phyloP scores from a whole-genome alignment of 768 basidiomycete genomes.

The Trametes sanguinea region DNA sequence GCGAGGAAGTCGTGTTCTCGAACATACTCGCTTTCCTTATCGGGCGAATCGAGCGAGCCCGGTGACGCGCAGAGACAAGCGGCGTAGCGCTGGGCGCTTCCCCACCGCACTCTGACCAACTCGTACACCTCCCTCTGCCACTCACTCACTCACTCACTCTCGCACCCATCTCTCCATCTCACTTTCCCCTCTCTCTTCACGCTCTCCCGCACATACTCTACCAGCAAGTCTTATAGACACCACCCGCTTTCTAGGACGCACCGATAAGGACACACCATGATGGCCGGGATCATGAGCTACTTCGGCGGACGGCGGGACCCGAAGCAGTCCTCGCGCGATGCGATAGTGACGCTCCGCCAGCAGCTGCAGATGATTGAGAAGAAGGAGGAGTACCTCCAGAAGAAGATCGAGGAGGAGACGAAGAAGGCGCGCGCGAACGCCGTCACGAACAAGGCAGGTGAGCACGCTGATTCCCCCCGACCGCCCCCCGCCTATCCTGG shows the following conservation, averaged over 20 bases:
- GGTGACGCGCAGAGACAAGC: slow-evolving; percentile 8
- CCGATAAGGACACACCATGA: slow-evolving; percentile 42
- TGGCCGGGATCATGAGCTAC: slow-evolving; percentile 83
- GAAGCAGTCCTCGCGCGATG: slow-evolving; percentile 84
- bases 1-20: background rate
- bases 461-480: slow-evolving; percentile 37
- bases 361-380: slow-evolving; percentile 98
- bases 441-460: slow-evolving; percentile 90
- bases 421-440: slow-evolving; percentile 93
- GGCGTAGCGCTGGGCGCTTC: slow-evolving; percentile 12
- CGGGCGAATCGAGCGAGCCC: slow-evolving; percentile 31
- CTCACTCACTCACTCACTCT: slow-evolving; percentile 1
- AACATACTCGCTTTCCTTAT: slow-evolving; percentile 29
- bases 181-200: background rate
- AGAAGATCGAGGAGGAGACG: slow-evolving; percentile 93
- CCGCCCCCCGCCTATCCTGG: background rate
- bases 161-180: background rate
- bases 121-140: background rate
- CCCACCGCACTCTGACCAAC: slow-evolving; percentile 20
- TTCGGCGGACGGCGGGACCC: slow-evolving; percentile 84
- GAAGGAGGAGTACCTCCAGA: slow-evolving; percentile 96
- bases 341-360: slow-evolving; percentile 90
- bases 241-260: background rate
- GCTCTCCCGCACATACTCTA: background rate
- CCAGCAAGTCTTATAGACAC: background rate